phyloP scores from a whole-genome alignment of 768 basidiomycete genomes.

The Jaapia argillacea region DNA sequence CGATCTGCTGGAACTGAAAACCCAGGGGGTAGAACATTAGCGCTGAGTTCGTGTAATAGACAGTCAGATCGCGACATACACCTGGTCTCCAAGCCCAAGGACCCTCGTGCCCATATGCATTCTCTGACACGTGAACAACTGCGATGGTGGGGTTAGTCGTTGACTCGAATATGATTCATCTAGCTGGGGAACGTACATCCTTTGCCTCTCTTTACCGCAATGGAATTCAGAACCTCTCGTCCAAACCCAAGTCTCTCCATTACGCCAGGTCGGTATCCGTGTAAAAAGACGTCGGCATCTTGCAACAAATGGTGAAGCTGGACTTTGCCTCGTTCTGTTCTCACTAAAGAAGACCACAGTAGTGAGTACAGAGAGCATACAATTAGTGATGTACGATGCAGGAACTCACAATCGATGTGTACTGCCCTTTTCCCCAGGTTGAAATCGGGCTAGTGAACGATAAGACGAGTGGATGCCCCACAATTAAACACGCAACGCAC shows the following conservation, averaged over 20 bases:
- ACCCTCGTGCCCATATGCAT: background rate
- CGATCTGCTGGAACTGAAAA: constrained; percentile 1
- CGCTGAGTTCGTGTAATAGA: background rate
- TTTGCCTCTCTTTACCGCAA: constrained; percentile 9
- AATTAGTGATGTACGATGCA: no score
- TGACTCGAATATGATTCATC: background rate
- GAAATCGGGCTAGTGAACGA: constrained; percentile 11
- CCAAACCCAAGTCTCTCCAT: constrained; percentile 21
- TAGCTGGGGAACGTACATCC: background rate
- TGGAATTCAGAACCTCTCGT: constrained; percentile 16
- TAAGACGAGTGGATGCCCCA: background rate
- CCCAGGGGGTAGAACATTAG: background rate
- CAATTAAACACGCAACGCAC: no score
- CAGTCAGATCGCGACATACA: background rate
- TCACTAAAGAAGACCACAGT: constrained; percentile 5
- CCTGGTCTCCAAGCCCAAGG: constrained; percentile 1
- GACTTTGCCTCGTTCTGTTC: constrained; percentile 11
- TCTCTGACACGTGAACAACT: background rate
- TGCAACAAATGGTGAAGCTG: constrained; percentile 11
- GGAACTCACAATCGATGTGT: constrained; percentile 10
- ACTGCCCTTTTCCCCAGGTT: constrained; percentile 20
- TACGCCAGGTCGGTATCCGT: constrained; percentile 20
- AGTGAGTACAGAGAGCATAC: background rate
- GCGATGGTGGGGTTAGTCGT: background rate
- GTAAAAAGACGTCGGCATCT: constrained; percentile 19